phyloP scores from a whole-genome alignment of 345 rosid genomes.

The Crucihimalaya himalaica region DNA sequence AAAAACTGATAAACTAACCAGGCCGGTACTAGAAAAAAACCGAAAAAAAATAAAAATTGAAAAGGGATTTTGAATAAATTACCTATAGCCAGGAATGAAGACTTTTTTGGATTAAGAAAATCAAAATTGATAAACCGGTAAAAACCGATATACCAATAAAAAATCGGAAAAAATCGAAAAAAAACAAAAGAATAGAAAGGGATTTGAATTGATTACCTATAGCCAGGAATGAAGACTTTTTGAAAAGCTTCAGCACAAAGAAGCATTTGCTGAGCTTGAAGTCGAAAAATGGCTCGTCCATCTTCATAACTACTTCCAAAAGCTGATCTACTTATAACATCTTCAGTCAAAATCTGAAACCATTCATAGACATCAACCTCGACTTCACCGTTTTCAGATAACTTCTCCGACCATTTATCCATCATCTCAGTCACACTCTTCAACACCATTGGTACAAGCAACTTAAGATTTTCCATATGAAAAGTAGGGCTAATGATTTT shows the following conservation, averaged over 20 bases:
- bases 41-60: too few relatives aligned
- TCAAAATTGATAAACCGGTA: too few relatives aligned
- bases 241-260: slow-evolving; percentile 73
- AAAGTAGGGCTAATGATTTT: slow-evolving; percentile 74
- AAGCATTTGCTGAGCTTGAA: slow-evolving; percentile 72
- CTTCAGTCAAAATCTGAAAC: slow-evolving; percentile 72
- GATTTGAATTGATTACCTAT: slow-evolving; percentile 44
- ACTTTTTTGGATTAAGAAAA: too few relatives aligned
- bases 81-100: too few relatives aligned
- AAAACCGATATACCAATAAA: too few relatives aligned
- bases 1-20: neutral
- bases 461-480: slow-evolving; percentile 79
- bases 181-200: too few relatives aligned
- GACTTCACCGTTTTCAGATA: slow-evolving; percentile 41
- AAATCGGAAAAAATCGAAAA: too few relatives aligned
- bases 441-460: slow-evolving; percentile 60
- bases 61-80: too few relatives aligned
- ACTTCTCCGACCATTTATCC: slow-evolving; percentile 54
- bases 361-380: slow-evolving; percentile 65
- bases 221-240: slow-evolving; percentile 70
- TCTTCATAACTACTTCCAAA: slow-evolving; percentile 81
- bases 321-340: slow-evolving; percentile 72
- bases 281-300: slow-evolving; percentile 69
- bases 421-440: slow-evolving; percentile 55
- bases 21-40: neutral